These are phyloP conservation scores for Cercospora nicotianae DNA, from an alignment of 2,329 filamentous ascomycete species.

Conservation along the genomic window DNA sequence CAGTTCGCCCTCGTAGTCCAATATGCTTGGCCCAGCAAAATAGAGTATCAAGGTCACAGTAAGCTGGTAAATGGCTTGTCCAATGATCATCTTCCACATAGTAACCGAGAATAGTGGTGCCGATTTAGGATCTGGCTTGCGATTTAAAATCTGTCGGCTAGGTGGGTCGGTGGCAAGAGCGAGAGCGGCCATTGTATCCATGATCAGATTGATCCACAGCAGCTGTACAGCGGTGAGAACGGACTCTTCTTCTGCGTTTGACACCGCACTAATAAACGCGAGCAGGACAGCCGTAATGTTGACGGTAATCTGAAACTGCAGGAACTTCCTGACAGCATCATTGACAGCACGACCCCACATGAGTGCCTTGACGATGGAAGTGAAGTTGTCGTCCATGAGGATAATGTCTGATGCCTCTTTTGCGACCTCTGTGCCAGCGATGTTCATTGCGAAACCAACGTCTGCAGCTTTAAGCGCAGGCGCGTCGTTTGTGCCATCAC, in stretches of 20 bases:
- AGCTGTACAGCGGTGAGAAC: slow-evolving; percentile 88
- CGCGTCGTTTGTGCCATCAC: slow-evolving; percentile 67
- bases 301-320: slow-evolving; percentile 76
- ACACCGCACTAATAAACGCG: slow-evolving; percentile 84
- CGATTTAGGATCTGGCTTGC: slow-evolving; percentile 74
- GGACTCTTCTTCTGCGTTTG: slow-evolving; percentile 65
- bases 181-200: slow-evolving; percentile 91
- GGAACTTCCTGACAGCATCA: slow-evolving; percentile 56
- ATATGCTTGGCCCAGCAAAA: slow-evolving; percentile 66
- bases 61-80: slow-evolving; percentile 87
- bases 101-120: slow-evolving; percentile 77
- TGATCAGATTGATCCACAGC: slow-evolving; percentile 95
- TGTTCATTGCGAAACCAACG: slow-evolving; percentile 68
- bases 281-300: slow-evolving; percentile 88
- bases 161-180: slow-evolving; percentile 90
- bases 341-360: slow-evolving; percentile 63
- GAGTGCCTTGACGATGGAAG: slow-evolving; percentile 62
- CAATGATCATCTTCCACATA: slow-evolving; percentile 99
- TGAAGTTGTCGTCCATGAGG: slow-evolving; percentile 63
- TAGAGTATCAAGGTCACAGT: slow-evolving; percentile 76
- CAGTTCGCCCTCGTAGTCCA: slow-evolving; percentile 52
- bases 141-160: slow-evolving; percentile 73
- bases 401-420: slow-evolving; percentile 64
- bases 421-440: slow-evolving; percentile 64
- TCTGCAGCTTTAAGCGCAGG: slow-evolving; percentile 66